Conservation (phyloP, 345 rosid species). For the Carallia brachiata region DNA sequence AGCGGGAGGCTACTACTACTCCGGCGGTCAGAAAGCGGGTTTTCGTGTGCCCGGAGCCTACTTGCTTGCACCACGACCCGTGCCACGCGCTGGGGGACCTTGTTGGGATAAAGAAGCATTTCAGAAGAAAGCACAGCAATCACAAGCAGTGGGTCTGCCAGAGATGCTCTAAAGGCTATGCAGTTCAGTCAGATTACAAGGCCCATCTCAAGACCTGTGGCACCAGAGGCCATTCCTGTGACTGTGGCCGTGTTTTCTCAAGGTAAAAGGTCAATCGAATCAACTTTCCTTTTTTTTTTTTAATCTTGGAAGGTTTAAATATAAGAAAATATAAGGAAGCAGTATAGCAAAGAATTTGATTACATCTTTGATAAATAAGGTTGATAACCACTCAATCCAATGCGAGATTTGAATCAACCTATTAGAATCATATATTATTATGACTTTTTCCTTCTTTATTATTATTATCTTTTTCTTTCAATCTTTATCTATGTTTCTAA, state of each 20-base stretch:
- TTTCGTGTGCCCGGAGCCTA: conserved; percentile 90
- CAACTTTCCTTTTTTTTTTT: too few species aligned
- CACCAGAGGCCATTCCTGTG: conserved; percentile 94
- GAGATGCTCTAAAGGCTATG: conserved; percentile 86
- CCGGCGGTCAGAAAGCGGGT: conserved; percentile 73
- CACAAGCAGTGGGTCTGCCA: conserved; percentile 93
- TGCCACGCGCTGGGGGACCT: conserved; percentile 95
- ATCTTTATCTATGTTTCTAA: neutral
- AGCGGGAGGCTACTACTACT: conserved; percentile 51
- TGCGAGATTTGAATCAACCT: neutral
- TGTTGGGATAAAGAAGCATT: conserved; percentile 96
- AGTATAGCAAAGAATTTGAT: too few species aligned
- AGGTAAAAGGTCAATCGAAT: conserved; percentile 41
- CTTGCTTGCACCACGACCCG: conserved; percentile 89
- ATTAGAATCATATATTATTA: neutral
- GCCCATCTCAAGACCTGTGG: conserved; percentile 99
- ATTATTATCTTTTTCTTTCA: too few species aligned
- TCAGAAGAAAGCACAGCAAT: conserved; percentile 80
- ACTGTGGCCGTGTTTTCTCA: conserved; percentile 95
- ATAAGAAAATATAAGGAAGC: too few species aligned
- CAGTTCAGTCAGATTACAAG: conserved; percentile 93
- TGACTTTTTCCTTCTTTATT: too few species aligned
- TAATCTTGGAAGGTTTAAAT: too few species aligned
- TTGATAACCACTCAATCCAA: too few species aligned
- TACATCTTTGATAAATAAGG: too few species aligned